Base-by-base conservation (phyloP, 176 grass and related monocot species). In the Tuctoria greenei region DNA sequence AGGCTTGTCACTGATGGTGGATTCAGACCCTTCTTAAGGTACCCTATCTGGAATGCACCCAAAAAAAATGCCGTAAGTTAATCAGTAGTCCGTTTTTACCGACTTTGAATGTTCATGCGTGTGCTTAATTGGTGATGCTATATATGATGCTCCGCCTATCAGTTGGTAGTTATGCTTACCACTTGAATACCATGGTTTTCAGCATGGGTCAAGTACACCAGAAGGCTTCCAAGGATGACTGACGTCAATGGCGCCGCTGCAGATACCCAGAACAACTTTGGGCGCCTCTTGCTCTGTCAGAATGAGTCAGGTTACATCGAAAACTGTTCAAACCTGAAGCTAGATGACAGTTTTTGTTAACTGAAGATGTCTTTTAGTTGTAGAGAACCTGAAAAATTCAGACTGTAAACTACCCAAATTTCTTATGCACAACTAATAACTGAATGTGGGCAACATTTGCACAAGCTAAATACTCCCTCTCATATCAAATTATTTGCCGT, bases 171-270 rank as follows among this genome's bases (percentile, higher is more conserved):
- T 63, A 63, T 57, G 34, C 84, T 88, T 85, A 93, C 94, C 86
- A 97, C 91, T 93, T 91, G 79, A 46, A 97, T 84, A 21, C 95
- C 95, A 84, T 97, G 95, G 84, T 97, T 93, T 76, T 97, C 95
- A 23, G 88, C 95, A 37, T 84, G 86, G 28, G 88, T 97, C 72
- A 93, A 51, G 82, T 88, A 97, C 55, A 97, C 95, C 51, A 97
- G 78, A 49, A 94, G 6, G 66, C 86, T 98, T 55, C 83, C 91
- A 0, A 98, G 85, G 12, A 98, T 61, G 72, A 98, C 82, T 17
- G 89, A 94, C 23, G 84, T 88, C 76, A 98, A 79, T 31, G 95
- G 95, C n/a, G 95, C 91, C 6, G 95, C 95, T 0, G 95, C 95
- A 2, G 95, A 88, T 24, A 90, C 52, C 95, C 95, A 98, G 84